Evolutionary conservation across 441 rosid species (phyloP), one percentile per base, ranked within the genome.

Genomic region (Manihot esculenta): DNA sequence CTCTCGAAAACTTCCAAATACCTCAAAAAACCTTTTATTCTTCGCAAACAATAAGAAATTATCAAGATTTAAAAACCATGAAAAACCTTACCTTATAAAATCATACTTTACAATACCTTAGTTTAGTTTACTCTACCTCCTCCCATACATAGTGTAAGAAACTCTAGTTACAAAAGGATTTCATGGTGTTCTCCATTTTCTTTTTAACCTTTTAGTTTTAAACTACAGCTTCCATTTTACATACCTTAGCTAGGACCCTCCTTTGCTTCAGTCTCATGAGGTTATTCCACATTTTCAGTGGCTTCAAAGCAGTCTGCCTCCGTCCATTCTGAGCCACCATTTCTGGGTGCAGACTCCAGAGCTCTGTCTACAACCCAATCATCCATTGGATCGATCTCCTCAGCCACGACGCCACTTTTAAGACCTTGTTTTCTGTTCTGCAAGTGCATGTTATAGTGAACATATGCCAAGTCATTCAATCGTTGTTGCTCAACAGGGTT

Each of bases 401-500:
- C 79, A 45, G 58, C 49, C 18, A 27, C 51, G 62, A 62, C 30
- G 18, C 71, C 47, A 64, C 53, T 27, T 23, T 33, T 62, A 23
- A 8, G 35, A 26, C 77, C 69, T 12, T 69, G 41, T 44, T 67
- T 38, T 69, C 49, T 77, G 68, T 70, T 71, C 66, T 68, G 76
- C 42, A 87, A 62, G 53, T 84, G 85, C 70, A 84, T 55, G 80
- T 82, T 84, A 69, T 81, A 87, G 74, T 85, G 88, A 70, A 87
- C 74, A 58, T 70, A 78, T 27, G 79, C 45, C 58, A 82, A 61
- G 4, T 84, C 80, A 72, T 68, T 69, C 63, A 80, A 65, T 10
- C 56, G 62, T 63, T 77, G 70, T 38, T 77, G 75, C 72, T 81
- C 86, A 0, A 42, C 9, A 4, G 0, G 49, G 51, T 82, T 82